Conservation (phyloP, 306 rosid genomes). For the Vigna hirtella region DNA sequence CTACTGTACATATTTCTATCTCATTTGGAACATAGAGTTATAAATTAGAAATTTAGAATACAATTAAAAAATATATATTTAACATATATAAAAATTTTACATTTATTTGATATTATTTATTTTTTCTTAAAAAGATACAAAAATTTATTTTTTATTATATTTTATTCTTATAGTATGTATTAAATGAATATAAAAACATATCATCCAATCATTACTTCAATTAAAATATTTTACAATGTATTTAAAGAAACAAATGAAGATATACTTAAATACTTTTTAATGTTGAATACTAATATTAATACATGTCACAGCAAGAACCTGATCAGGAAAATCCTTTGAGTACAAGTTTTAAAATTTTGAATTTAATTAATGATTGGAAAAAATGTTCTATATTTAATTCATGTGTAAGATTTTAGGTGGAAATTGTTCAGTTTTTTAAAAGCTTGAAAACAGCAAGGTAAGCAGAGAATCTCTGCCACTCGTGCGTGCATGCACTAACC, state of each 20-base stretch:
- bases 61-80: neutral
- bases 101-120: no score
- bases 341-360: neutral
- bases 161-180: no score
- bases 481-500: slow-evolving; percentile 17
- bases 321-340: neutral
- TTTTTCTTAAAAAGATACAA: no score
- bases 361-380: neutral
- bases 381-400: neutral
- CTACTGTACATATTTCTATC: neutral
- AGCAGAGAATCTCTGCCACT: slow-evolving; percentile 23
- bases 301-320: neutral
- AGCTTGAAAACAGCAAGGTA: neutral
- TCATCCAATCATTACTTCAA: no score
- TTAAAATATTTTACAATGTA: neutral
- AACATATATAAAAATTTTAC: no score
- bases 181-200: no score
- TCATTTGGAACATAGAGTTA: neutral
- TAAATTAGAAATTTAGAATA: no score
- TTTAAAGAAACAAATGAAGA: neutral
- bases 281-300: neutral
- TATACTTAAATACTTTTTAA: neutral
- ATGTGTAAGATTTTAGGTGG: slow-evolving; percentile 26
- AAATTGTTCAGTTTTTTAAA: slow-evolving; percentile 11
- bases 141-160: no score